These are phyloP conservation scores for Dactylorhiza incarnata DNA, from an alignment of 106 monocot genomes.

Conservation along the genomic window DNA sequence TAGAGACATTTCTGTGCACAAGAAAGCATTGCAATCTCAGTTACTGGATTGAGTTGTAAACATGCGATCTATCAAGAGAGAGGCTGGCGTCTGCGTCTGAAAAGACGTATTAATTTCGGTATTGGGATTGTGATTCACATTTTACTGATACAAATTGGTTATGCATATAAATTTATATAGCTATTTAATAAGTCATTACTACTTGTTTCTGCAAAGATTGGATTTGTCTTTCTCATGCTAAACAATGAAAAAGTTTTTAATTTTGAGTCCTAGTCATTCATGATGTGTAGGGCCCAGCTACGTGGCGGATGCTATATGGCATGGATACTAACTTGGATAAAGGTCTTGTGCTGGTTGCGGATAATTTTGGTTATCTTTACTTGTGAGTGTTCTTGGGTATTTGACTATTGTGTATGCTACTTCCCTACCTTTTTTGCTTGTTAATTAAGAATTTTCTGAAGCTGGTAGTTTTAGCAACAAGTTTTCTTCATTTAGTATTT, in stretches of 20 bases:
- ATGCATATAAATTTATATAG: background rate
- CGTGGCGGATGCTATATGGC: conserved; percentile 89
- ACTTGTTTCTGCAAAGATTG: background rate
- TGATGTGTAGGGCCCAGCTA: conserved; percentile 55
- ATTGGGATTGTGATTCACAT: too few relatives aligned
- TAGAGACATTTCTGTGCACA: too few relatives aligned
- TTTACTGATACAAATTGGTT: too few relatives aligned
- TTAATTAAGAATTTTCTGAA: background rate
- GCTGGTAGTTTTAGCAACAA: background rate
- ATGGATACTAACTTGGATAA: conserved; percentile 78
- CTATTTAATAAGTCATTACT: background rate
- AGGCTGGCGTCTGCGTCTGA: too few relatives aligned
- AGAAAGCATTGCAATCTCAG: too few relatives aligned
- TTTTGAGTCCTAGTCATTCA: background rate
- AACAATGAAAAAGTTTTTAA: background rate
- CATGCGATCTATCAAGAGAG: too few relatives aligned
- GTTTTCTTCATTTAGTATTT: too few relatives aligned
- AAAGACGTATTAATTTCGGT: too few relatives aligned
- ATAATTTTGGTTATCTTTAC: conserved; percentile 87
- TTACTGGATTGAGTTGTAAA: too few relatives aligned
- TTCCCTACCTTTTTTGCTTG: background rate
- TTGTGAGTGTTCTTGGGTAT: conserved; percentile 39
- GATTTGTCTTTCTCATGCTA: background rate
- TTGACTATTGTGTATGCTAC: background rate
- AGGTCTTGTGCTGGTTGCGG: conserved; percentile 64